phyloP scores from a whole-genome alignment of 73 alveolate species.

The Tetrahymena malaccensis region DNA sequence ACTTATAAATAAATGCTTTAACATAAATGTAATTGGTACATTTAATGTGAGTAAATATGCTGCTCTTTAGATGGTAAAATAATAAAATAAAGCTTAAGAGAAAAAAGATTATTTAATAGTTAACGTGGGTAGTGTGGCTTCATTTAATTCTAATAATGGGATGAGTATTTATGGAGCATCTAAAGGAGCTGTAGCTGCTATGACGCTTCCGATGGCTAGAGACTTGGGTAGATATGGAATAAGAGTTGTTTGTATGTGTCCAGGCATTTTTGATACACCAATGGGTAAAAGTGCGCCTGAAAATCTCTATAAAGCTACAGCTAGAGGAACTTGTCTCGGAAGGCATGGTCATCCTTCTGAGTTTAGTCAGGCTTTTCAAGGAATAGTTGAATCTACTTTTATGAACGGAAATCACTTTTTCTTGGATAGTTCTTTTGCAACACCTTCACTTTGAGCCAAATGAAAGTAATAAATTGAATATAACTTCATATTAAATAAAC shows the following conservation, averaged over 20 bases:
- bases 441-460: not conserved
- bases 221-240: constrained; percentile 78
- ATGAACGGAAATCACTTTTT: not conserved
- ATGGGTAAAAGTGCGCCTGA: constrained; percentile 51
- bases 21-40: constrained; percentile 80
- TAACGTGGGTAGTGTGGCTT: constrained; percentile 79
- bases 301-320: constrained; percentile 24
- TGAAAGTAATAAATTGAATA: no score
- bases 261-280: constrained; percentile 75
- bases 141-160: constrained; percentile 78
- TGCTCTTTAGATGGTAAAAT: constrained; percentile 55
- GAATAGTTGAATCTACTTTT: not conserved
- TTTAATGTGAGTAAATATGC: constrained; percentile 64
- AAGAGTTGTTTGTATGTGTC: constrained; percentile 76
- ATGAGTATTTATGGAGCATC: constrained; percentile 76
- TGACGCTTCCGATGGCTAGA: constrained; percentile 94
- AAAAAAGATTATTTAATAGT: constrained; percentile 78
- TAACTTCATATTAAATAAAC: no score
- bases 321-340: constrained; percentile 49
- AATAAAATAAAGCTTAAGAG: constrained; percentile 3
- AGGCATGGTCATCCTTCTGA: constrained; percentile 80
- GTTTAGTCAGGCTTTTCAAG: constrained; percentile 13
- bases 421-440: not conserved
- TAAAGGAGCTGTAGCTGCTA: constrained; percentile 87
- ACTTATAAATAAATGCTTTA: constrained; percentile 39